Percentiles rank a stretch among this genome's conserved stretches.
Evolutionary conservation across 2,329 filamentous ascomycete genomes (phyloP).

Genomic region (Trichophyton schoenleinii): DNA sequence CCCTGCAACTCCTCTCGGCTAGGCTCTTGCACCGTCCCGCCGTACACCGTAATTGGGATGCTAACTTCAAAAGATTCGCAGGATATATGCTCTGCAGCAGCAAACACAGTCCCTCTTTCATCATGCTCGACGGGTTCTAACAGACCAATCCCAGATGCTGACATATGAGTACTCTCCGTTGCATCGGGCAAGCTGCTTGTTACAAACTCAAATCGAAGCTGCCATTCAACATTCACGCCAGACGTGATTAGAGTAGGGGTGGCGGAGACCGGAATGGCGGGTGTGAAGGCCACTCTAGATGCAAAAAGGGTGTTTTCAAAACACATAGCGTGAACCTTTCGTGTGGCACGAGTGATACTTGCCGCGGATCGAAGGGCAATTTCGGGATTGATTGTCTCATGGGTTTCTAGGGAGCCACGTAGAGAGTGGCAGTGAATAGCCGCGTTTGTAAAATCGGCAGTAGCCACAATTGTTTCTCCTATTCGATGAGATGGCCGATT

Average conservation of each 20-base stretch:
- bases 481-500: conserved; percentile 78
- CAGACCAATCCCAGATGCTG: conserved; percentile 39
- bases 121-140: conserved; percentile 69
- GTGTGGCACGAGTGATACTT: conserved; percentile 75
- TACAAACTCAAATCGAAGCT: conserved; percentile 81
- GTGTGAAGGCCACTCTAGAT: conserved; percentile 63
- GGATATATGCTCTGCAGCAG: conserved; percentile 62
- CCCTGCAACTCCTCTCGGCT: conserved; percentile 30
- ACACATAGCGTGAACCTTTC: conserved; percentile 63
- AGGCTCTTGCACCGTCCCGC: conserved; percentile 38
- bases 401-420: conserved; percentile 71
- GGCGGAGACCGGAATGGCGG: conserved; percentile 68
- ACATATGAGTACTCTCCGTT: conserved; percentile 18
- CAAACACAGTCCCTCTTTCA: conserved; percentile 63
- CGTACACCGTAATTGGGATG: conserved; percentile 72
- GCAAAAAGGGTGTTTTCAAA: conserved; percentile 77
- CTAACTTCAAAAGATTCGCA: conserved; percentile 87
- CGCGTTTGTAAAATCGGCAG: conserved; percentile 68
- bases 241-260: conserved; percentile 89
- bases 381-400: conserved; percentile 66
- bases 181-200: conserved; percentile 47
- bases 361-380: conserved; percentile 75
- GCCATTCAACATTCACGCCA: conserved; percentile 78
- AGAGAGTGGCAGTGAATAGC: conserved; percentile 77
- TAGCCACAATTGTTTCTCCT: conserved; percentile 73